Percentiles rank a stretch among this genome's conserved stretches.
phyloP scores from a whole-genome alignment of 2,329 filamentous ascomycete species.

The Ceratocystis cacaofunesta region DNA sequence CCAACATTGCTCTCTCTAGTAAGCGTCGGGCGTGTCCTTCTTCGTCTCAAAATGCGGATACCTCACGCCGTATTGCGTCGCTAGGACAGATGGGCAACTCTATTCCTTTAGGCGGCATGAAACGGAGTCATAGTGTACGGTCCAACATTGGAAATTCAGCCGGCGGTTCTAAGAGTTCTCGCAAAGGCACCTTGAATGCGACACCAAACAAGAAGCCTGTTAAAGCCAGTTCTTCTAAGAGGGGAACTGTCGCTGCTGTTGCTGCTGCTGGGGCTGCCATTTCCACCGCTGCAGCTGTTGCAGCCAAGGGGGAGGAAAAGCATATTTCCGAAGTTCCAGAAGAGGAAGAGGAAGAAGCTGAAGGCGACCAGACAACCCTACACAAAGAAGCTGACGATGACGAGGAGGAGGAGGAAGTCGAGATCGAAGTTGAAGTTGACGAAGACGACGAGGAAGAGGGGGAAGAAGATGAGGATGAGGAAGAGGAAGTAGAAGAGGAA shows the following conservation, averaged over 20 bases:
- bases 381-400: slow-evolving; percentile 30
- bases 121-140: slow-evolving; percentile 65
- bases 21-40: slow-evolving; percentile 34
- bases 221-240: slow-evolving; percentile 9
- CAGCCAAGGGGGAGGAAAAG: neutral
- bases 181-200: slow-evolving; percentile 58
- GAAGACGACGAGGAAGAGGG: slow-evolving; percentile 3
- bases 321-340: slow-evolving; percentile 1
- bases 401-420: slow-evolving; percentile 6
- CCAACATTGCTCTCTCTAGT: slow-evolving; percentile 40
- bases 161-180: slow-evolving; percentile 28
- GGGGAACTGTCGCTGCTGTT: slow-evolving; percentile 7
- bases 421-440: slow-evolving; percentile 8
- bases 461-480: neutral
- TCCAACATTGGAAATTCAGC: slow-evolving; percentile 21
- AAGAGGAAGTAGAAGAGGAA: slow-evolving; percentile 13
- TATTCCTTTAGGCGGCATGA: slow-evolving; percentile 46
- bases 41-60: neutral
- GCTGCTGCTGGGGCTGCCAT: neutral
- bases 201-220: slow-evolving; percentile 26
- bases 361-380: slow-evolving; percentile 37
- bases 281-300: neutral
- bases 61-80: slow-evolving; percentile 61
- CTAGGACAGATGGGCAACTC: slow-evolving; percentile 82
- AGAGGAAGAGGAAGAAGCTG: slow-evolving; percentile 11